Evolutionary conservation across 1,284 basidiomycete species (phyloP).

Genomic region (Coniferiporia sulphurascens): DNA sequence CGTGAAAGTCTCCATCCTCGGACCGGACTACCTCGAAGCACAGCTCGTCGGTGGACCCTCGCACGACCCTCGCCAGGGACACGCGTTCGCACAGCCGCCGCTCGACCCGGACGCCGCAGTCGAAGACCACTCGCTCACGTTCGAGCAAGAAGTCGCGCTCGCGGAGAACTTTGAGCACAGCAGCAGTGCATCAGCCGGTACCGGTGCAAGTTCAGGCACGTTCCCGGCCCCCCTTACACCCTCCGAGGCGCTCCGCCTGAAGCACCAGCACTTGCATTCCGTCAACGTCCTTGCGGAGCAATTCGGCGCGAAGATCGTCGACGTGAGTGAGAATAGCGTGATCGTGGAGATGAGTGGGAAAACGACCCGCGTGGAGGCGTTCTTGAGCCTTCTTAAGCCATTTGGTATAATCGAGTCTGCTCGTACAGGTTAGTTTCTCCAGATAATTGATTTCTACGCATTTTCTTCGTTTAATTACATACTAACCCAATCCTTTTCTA

Average conservation of each 20-base stretch:
- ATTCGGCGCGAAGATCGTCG: slow-evolving; percentile 92
- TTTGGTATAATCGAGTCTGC: slow-evolving; percentile 95
- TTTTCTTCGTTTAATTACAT: slow-evolving; percentile 2
- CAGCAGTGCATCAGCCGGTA: slow-evolving; percentile 14
- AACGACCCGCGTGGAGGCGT: slow-evolving; percentile 87
- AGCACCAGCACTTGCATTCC: slow-evolving; percentile 86
- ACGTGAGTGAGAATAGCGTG: slow-evolving; percentile 90
- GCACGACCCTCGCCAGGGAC: slow-evolving; percentile 55
- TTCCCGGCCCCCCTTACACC: slow-evolving; percentile 53
- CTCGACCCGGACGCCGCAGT: slow-evolving; percentile 21
- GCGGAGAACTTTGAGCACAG: slow-evolving; percentile 73
- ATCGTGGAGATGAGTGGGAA: slow-evolving; percentile 97
- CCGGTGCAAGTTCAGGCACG: slow-evolving; percentile 28
- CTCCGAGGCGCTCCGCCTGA: slow-evolving; percentile 81
- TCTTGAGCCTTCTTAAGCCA: slow-evolving; percentile 87
- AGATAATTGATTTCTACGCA: slow-evolving; percentile 5
- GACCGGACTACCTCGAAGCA: slow-evolving; percentile 94
- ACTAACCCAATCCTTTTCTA: slow-evolving; percentile 8
- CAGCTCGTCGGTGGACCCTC: slow-evolving; percentile 82
- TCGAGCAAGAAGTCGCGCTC: slow-evolving; percentile 63
- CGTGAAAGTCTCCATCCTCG: slow-evolving; percentile 92
- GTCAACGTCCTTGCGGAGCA: slow-evolving; percentile 83
- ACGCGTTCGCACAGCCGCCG: slow-evolving; percentile 9
- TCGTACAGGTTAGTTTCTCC: slow-evolving; percentile 65
- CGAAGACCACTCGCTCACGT: slow-evolving; percentile 39